phyloP scores from a whole-genome alignment of 768 basidiomycete species.

The Leccinellum rugosiceps region DNA sequence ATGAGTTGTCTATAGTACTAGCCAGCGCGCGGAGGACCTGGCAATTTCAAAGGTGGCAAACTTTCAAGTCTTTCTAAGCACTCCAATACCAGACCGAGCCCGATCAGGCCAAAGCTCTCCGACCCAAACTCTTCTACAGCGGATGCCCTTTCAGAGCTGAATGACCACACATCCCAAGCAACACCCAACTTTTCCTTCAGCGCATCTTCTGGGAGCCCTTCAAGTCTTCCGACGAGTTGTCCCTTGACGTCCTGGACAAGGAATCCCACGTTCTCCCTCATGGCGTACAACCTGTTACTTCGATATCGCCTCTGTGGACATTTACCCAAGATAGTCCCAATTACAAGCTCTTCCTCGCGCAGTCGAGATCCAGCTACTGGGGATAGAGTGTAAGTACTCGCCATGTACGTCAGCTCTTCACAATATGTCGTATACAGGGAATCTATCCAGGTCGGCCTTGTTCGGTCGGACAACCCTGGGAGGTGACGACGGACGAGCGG shows the following conservation, averaged over 20 bases:
- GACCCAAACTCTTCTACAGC: slow-evolving; percentile 40
- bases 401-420: slow-evolving; percentile 69
- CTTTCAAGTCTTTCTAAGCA: slow-evolving; percentile 45
- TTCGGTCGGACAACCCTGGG: not conserved
- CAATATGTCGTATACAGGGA: slow-evolving; percentile 39
- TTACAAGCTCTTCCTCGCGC: slow-evolving; percentile 69
- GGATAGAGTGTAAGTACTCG: slow-evolving; percentile 63
- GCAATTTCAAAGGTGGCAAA: slow-evolving; percentile 25
- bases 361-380: slow-evolving; percentile 52
- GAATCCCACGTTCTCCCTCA: slow-evolving; percentile 53
- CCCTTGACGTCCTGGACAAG: slow-evolving; percentile 51
- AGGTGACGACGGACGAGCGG: slow-evolving; percentile 24
- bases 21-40: not conserved
- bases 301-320: slow-evolving; percentile 63
- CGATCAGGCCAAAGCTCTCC: slow-evolving; percentile 68
- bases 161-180: slow-evolving; percentile 68
- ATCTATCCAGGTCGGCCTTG: slow-evolving; percentile 12
- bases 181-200: slow-evolving; percentile 41
- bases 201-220: slow-evolving; percentile 24
- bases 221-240: slow-evolving; percentile 32
- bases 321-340: slow-evolving; percentile 71
- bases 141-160: slow-evolving; percentile 41
- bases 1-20: not conserved
- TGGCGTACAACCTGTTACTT: slow-evolving; percentile 54
- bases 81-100: slow-evolving; percentile 56